Evolutionary conservation across 176 grass and related monocot species (phyloP), one percentile per base, ranked within the genome.

Genomic region (Avena eriantha): DNA sequence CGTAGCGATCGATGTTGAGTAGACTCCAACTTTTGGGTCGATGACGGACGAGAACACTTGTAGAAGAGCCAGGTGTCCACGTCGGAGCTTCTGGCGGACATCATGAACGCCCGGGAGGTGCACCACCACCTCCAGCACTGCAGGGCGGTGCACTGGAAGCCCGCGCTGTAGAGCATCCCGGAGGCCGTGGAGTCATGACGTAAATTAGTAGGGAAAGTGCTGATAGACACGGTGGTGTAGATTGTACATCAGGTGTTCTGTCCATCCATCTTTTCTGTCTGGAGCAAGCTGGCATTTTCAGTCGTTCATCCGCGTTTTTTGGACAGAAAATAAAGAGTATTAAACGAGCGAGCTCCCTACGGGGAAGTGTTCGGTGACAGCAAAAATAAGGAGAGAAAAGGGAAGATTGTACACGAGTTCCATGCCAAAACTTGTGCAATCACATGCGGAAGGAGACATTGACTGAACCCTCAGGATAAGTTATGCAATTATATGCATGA

Each of bases 141-240:
- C 61, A 77, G 47, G 58, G 64, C 66, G 76, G 49, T 80, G 77
- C 88, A 91, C 10, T 93, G 93, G 93, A 87, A 69, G 59, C 93
- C 88, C 70, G 53, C 63, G 0, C 83, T 95, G 58, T 88, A 87
- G 51, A 95, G 91, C 87, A 95, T 95, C 36, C 93, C 93, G 43
- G 88, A 95, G 83, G 83, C 74, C 7, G 75, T 81, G 5, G 86
- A 95, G 78, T 65, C 90, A 0, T 88, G 82, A 85, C 41, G 89
- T 91, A 85, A 45, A 83, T 72, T 41, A 21, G 41, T 84, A 84
- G 58, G 45, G 0, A 50, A 58, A 76, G 35, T 58, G 69, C 7
- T 7, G 75, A 43, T 43, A 53, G 21, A 55, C 14, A 17, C n/a
- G 18, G 33, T 56, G 50, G n/a, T 59, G 77, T 58, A 86, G 63